These are phyloP conservation scores for Huntiella abstrusa DNA, from an alignment of 2,329 filamentous ascomycete species.

Conservation along the genomic window DNA sequence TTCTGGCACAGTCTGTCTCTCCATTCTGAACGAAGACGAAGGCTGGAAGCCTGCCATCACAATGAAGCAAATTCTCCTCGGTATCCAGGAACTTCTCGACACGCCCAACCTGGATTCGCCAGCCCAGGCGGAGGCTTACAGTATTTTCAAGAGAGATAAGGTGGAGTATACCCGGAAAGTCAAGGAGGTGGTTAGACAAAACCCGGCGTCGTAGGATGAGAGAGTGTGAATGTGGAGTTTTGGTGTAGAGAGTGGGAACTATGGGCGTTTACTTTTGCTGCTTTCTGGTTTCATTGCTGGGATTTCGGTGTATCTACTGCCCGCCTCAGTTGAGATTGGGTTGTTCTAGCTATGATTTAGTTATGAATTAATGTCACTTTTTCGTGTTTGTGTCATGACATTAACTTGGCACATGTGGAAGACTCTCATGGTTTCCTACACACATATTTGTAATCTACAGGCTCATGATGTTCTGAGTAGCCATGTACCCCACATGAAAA, in stretches of 20 bases:
- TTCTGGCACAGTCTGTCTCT: conserved; percentile 90
- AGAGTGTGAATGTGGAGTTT: neutral
- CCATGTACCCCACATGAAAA: too few species aligned
- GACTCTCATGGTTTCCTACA: too few species aligned
- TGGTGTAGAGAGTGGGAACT: neutral
- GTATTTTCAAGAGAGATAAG: conserved; percentile 82
- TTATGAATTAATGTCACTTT: neutral
- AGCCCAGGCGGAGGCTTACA: conserved; percentile 93
- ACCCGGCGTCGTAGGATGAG: conserved; percentile 47
- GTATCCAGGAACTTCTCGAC: conserved; percentile 87
- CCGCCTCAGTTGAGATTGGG: neutral
- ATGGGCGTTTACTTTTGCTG: neutral
- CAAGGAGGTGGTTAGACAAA: conserved; percentile 70
- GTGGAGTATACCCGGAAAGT: conserved; percentile 78
- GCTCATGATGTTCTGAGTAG: too few species aligned
- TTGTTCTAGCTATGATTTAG: too few species aligned
- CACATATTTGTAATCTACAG: too few species aligned
- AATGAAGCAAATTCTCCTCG: conserved; percentile 90
- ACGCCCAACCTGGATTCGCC: conserved; percentile 95
- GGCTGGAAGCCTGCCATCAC: conserved; percentile 98
- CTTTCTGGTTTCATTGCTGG: neutral
- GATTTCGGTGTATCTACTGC: neutral
- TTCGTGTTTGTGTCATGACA: neutral
- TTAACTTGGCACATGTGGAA: too few species aligned
- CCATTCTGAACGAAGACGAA: conserved; percentile 95